Evolutionary conservation across 805 yeast genomes (phyloP).

Genomic region (Vanderwaltozyma yarrowii): DNA sequence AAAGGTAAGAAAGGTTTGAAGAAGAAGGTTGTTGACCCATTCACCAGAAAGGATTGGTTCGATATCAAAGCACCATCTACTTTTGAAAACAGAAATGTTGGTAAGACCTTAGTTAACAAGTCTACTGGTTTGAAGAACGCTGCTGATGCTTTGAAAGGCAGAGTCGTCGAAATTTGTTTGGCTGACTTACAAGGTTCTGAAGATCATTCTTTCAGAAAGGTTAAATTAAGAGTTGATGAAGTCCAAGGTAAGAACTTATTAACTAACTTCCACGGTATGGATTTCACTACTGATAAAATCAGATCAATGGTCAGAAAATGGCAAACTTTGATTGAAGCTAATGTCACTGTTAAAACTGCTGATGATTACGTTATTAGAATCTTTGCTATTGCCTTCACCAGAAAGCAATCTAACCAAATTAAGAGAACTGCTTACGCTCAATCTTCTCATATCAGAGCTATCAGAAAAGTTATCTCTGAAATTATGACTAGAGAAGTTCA

Average conservation of each 20-base stretch:
- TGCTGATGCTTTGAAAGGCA: constrained; percentile 96
- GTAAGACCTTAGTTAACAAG: constrained; percentile 97
- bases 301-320: constrained; percentile 97
- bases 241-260: constrained; percentile 97
- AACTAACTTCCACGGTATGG: constrained; percentile 99
- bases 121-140: constrained; percentile 97
- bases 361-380: constrained; percentile 96
- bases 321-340: constrained; percentile 97
- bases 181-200: constrained; percentile 98
- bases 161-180: constrained; percentile 89
- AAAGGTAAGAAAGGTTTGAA: constrained; percentile 95
- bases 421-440: constrained; percentile 98
- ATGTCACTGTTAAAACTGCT: constrained; percentile 95
- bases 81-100: constrained; percentile 96
- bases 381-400: constrained; percentile 97
- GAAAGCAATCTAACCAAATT: constrained; percentile 92
- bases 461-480: constrained; percentile 94
- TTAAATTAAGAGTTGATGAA: constrained; percentile 96
- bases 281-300: constrained; percentile 95
- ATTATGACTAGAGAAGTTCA: constrained; percentile 95
- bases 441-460: constrained; percentile 93
- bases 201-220: constrained; percentile 97
- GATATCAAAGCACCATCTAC: constrained; percentile 98
- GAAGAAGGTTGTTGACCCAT: constrained; percentile 99
- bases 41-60: constrained; percentile 98